phyloP scores from a whole-genome alignment of 345 rosid genomes.

The Barbarea vulgaris region DNA sequence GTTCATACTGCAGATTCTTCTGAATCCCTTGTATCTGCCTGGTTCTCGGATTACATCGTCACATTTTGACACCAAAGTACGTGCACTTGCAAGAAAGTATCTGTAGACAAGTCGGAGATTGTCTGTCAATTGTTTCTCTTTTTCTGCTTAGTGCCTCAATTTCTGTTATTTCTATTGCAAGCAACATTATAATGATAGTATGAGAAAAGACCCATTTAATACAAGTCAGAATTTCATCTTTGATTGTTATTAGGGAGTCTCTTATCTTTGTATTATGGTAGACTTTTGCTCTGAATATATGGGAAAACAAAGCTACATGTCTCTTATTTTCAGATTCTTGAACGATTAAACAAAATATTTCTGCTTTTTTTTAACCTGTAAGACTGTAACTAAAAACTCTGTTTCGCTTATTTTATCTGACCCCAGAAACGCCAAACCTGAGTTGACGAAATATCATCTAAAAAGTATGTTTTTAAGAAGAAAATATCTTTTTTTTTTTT shows the following conservation, averaged over 20 bases:
- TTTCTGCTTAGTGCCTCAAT: too few species aligned
- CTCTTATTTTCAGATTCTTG: not conserved
- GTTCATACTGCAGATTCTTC: constrained; percentile 71
- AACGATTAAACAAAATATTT: not conserved
- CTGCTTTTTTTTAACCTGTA: too few species aligned
- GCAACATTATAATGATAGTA: not conserved
- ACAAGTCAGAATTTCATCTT: not conserved
- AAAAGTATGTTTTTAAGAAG: too few species aligned
- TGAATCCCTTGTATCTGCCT: constrained; percentile 87
- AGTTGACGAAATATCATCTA: too few species aligned
- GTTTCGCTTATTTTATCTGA: too few species aligned
- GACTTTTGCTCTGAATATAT: constrained; percentile 2
- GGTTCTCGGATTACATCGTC: constrained; percentile 89
- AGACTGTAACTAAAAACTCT: not conserved
- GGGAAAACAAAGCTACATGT: not conserved
- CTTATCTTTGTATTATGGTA: not conserved
- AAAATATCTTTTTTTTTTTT: too few species aligned
- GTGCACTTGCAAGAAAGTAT: constrained; percentile 92
- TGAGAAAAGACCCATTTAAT: not conserved
- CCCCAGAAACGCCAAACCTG: not conserved
- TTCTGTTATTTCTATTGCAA: not conserved
- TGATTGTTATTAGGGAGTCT: not conserved
- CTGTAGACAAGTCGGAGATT: constrained; percentile 38
- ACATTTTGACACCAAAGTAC: constrained; percentile 93
- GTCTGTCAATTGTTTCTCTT: constrained; percentile 13